Conservation (phyloP, 805 yeast genomes). For the Naumovozyma dairenensis region DNA sequence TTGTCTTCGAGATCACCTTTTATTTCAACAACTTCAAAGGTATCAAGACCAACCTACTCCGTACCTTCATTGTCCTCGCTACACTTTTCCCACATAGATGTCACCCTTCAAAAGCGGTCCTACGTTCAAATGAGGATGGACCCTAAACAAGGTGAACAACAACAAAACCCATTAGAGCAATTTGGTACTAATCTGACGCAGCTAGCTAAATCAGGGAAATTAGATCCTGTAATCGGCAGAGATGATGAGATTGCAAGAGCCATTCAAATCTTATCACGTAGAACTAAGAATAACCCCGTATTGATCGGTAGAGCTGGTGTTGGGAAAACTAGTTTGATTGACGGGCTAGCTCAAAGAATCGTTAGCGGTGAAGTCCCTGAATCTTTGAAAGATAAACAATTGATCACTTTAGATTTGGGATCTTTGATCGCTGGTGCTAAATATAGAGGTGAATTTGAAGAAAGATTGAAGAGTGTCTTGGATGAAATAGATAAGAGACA, state of each 20-base stretch:
- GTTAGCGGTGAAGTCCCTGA: slow-evolving; percentile 91
- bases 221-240: slow-evolving; percentile 95
- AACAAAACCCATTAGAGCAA: slow-evolving; percentile 67
- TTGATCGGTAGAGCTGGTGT: slow-evolving; percentile 96
- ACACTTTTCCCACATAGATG: no score
- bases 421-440: slow-evolving; percentile 93
- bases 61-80: no score
- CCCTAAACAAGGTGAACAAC: slow-evolving; percentile 35
- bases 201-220: slow-evolving; percentile 77
- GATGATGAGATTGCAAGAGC: slow-evolving; percentile 93
- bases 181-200: slow-evolving; percentile 82
- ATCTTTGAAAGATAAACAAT: slow-evolving; percentile 75
- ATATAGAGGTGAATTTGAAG: slow-evolving; percentile 97
- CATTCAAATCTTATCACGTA: slow-evolving; percentile 79
- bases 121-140: slow-evolving; percentile 30
- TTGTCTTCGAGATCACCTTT: no score
- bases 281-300: slow-evolving; percentile 94
- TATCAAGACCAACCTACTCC: no score
- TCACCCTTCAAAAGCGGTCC: slow-evolving; percentile 1
- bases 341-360: slow-evolving; percentile 91
- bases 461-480: slow-evolving; percentile 75
- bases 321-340: slow-evolving; percentile 95
- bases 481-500: slow-evolving; percentile 74
- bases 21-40: no score
- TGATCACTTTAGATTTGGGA: slow-evolving; percentile 79